These are phyloP conservation scores for Cladobotryum protrusum DNA, from an alignment of 2,329 filamentous ascomycete species.

Conservation along the genomic window DNA sequence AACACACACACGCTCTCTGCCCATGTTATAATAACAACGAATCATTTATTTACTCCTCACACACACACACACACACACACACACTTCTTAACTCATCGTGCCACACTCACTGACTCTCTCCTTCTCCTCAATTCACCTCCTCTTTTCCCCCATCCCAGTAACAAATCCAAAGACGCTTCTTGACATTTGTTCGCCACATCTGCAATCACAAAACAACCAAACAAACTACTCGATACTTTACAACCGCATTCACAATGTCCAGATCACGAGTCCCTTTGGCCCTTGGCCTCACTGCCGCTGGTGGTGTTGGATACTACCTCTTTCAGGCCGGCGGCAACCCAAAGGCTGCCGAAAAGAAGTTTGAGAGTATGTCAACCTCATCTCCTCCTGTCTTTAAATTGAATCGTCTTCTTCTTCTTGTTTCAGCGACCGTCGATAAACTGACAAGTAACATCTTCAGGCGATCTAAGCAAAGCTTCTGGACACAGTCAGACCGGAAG, in stretches of 20 bases:
- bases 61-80: background rate
- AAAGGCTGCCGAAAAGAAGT: constrained; percentile 77
- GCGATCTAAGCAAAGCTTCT: constrained; percentile 66
- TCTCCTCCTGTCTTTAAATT: background rate
- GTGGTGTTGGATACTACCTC: constrained; percentile 80
- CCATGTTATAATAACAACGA: background rate
- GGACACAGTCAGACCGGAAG: constrained; percentile 57
- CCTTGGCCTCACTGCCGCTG: constrained; percentile 57
- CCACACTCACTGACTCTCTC: background rate
- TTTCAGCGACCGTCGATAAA: background rate
- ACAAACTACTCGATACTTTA: background rate
- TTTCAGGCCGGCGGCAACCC: constrained; percentile 78
- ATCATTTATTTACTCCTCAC: background rate
- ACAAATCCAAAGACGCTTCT: background rate
- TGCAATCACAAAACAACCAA: background rate
- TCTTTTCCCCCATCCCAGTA: background rate
- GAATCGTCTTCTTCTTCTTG: background rate
- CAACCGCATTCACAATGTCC: constrained; percentile 33
- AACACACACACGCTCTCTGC: background rate
- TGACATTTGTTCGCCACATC: no score
- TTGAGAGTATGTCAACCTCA: constrained; percentile 59
- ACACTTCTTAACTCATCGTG: background rate
- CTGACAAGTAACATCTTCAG: constrained; percentile 40
- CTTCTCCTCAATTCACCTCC: background rate
- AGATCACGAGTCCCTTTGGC: constrained; percentile 41